Base-by-base conservation (phyloP, 192 early-diverging fungal species). In the Obelidium mucronatum region DNA sequence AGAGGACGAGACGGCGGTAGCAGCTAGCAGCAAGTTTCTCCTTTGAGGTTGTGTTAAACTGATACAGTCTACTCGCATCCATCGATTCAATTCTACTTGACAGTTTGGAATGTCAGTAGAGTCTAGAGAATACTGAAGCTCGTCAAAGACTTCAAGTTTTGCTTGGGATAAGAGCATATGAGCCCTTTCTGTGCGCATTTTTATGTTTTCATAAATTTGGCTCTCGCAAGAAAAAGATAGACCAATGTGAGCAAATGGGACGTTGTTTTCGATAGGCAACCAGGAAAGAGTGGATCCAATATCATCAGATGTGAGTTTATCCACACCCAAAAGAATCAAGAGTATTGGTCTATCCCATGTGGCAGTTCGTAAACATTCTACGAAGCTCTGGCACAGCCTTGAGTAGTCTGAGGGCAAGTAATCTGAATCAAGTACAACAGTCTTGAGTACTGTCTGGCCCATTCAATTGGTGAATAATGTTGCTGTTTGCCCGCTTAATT, bases 191-290 rank as follows among this genome's bases (percentile, higher is more conserved):
- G 67, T 42, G 3, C 40, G 34, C 37, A 40, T 28, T 24, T 37
- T 61, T 15, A 68, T 19, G 13, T 8, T 48, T 24, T 77, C 76
- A 2, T 13, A 39, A 35, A 70, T 37, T 8, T 61, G 13, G 26
- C 40, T 65, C 8, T 51, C 37, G 19, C 75, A 24, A 6, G 78
- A 61, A 5, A 67, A 11, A 8, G 71, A 64, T 11, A 74, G 17
- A 2, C 39, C 73, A 33, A 79, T 56, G 40, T 79, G 52, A 13
- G 65, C 78, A 36, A 75, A 24, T 8, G 78, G 61, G 5, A 73
- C 19, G n/a, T 39, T 48, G 35, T 63, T 61, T 66, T 79, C 78
- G 24, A 79, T 48, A 19, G 71, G 63, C 4, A 79, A 39, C 78
- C 78, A 79, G 13, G 58, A 37, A 22, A 74, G 33, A 26, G 28